These are phyloP conservation scores for Chlorophyllum brunneum DNA, from an alignment of 768 basidiomycete genomes.

Conservation along the genomic window DNA sequence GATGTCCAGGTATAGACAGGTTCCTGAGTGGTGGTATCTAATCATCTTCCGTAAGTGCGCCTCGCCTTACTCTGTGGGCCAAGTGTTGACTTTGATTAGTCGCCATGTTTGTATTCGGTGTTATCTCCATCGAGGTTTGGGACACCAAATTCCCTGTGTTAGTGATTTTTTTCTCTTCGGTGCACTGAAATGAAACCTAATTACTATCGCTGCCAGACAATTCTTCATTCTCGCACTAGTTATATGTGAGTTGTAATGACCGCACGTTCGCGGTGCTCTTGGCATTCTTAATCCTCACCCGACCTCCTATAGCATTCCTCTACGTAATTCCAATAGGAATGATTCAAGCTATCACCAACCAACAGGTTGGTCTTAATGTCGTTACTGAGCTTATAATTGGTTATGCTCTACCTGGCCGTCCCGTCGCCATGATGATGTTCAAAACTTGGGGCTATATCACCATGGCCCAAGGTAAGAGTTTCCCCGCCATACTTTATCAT, in stretches of 20 bases:
- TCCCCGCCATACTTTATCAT: neutral
- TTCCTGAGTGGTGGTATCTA: conserved; percentile 83
- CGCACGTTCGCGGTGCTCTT: too few species aligned
- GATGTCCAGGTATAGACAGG: conserved; percentile 67
- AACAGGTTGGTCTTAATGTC: conserved; percentile 62
- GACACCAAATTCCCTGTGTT: conserved; percentile 40
- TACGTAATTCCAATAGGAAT: conserved; percentile 66
- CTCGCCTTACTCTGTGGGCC: too few species aligned
- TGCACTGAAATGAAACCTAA: too few species aligned
- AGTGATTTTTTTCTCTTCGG: conserved; percentile 41
- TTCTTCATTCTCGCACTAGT: too few species aligned
- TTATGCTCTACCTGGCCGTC: conserved; percentile 64
- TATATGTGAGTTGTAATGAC: too few species aligned
- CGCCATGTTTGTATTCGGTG: conserved; percentile 59
- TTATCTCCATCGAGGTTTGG: conserved; percentile 67
- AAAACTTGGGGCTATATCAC: conserved; percentile 59
- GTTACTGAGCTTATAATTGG: conserved; percentile 63
- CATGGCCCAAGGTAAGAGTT: too few species aligned
- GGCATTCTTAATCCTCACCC: conserved; percentile 19
- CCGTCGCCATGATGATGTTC: conserved; percentile 71
- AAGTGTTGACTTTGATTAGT: too few species aligned
- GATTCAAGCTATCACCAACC: conserved; percentile 72
- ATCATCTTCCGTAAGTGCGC: too few species aligned
- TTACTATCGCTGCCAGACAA: too few species aligned
- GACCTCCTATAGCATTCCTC: conserved; percentile 36